phyloP scores from a whole-genome alignment of 2,329 filamentous ascomycete genomes.

The Aspergillus sp. region DNA sequence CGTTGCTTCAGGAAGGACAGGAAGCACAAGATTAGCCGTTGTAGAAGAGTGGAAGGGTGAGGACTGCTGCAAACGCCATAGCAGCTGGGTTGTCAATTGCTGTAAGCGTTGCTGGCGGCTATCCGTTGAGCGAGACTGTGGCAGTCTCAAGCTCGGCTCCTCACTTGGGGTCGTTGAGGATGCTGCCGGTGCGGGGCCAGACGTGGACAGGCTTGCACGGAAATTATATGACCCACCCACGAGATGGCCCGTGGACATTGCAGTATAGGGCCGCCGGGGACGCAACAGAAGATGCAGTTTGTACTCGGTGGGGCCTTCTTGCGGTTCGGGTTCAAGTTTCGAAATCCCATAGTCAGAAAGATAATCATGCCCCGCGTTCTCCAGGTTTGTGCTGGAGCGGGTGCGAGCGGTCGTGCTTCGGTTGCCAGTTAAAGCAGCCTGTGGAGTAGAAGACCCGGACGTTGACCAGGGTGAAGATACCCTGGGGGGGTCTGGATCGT shows the following conservation, averaged over 20 bases:
- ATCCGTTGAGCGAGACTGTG: slow-evolving; percentile 58
- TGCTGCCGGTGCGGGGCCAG: slow-evolving; percentile 14
- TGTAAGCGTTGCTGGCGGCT: slow-evolving; percentile 81
- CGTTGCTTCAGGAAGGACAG: slow-evolving; percentile 67
- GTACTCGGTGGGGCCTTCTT: slow-evolving; percentile 93
- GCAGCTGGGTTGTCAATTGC: slow-evolving; percentile 87
- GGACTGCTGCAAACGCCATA: slow-evolving; percentile 94
- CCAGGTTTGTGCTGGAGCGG: slow-evolving; percentile 38
- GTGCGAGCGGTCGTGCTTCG: slow-evolving; percentile 25
- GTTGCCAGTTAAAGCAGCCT: slow-evolving; percentile 27
- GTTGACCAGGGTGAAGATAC: slow-evolving; percentile 89
- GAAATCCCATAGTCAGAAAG: slow-evolving; percentile 64
- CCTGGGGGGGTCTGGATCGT: slow-evolving; percentile 80
- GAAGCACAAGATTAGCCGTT: slow-evolving; percentile 71
- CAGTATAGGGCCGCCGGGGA: slow-evolving; percentile 70
- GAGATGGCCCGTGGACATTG: slow-evolving; percentile 64
- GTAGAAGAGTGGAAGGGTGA: slow-evolving; percentile 85
- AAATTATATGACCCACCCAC: slow-evolving; percentile 55
- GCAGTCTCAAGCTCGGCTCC: slow-evolving; percentile 35
- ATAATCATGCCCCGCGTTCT: slow-evolving; percentile 39
- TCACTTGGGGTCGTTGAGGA: slow-evolving; percentile 24
- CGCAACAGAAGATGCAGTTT: slow-evolving; percentile 88
- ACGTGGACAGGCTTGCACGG: slow-evolving; percentile 25
- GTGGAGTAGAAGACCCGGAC: slow-evolving; percentile 48
- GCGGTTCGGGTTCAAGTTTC: slow-evolving; percentile 83